phyloP scores from a whole-genome alignment of 768 basidiomycete species.

The Tephrocybe sp. region DNA sequence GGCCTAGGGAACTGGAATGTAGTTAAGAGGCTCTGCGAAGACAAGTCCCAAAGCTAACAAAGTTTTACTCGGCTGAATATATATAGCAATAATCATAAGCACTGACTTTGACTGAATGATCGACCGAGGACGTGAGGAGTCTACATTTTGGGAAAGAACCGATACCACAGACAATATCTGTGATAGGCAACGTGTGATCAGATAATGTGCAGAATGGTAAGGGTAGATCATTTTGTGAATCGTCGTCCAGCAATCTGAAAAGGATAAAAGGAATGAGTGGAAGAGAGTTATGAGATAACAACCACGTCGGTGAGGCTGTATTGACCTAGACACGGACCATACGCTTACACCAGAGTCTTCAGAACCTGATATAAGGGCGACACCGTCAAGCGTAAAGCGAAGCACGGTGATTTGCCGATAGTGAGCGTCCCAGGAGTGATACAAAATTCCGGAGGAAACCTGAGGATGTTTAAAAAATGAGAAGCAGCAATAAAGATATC shows the following conservation, averaged over 20 bases:
- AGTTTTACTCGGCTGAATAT: constrained; percentile 11
- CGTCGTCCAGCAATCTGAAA: constrained; percentile 72
- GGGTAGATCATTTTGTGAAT: constrained; percentile 71
- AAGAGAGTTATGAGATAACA: not conserved
- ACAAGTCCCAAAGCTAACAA: constrained; percentile 77
- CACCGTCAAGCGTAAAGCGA: constrained; percentile 81
- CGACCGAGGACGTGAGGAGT: constrained; percentile 78
- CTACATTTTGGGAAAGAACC: constrained; percentile 79
- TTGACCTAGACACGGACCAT: constrained; percentile 87
- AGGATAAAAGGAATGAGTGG: constrained; percentile 4
- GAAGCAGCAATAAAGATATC: not conserved
- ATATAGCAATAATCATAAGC: not conserved
- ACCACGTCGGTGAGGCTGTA: constrained; percentile 21
- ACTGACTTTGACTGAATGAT: constrained; percentile 88
- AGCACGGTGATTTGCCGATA: constrained; percentile 87
- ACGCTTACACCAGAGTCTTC: constrained; percentile 89
- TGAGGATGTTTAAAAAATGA: constrained; percentile 29
- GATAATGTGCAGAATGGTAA: constrained; percentile 77
- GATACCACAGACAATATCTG: constrained; percentile 77
- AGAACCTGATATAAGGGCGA: constrained; percentile 79
- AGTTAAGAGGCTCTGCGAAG: constrained; percentile 72
- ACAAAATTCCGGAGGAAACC: constrained; percentile 92
- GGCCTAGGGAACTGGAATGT: constrained; percentile 88
- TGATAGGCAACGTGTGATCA: constrained; percentile 92
- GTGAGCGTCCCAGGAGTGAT: constrained; percentile 92